A percentile compares a stretch with the other conserved stretches of the same genome.
phyloP scores from a whole-genome alignment of 164 flowering plant species.

The Dillenia suffruticosa region DNA sequence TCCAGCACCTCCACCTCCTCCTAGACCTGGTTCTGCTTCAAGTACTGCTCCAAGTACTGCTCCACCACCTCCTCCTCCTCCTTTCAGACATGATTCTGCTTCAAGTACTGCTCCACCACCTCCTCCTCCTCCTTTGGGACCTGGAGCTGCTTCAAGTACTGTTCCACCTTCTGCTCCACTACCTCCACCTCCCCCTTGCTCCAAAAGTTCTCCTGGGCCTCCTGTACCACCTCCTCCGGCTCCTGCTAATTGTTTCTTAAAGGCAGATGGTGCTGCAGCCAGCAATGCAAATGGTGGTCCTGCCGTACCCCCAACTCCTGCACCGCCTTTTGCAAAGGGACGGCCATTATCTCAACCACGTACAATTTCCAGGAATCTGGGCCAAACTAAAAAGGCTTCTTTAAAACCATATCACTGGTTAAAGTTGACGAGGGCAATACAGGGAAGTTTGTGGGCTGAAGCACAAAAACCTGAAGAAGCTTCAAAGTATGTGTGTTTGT shows the following conservation, averaged over 20 bases:
- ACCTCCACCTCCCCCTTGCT: conserved; percentile 34
- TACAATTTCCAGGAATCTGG: conserved; percentile 37
- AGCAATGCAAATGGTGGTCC: conserved; percentile 10
- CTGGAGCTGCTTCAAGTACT: conserved; percentile 7
- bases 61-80: conserved; percentile 42
- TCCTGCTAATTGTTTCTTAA: conserved; percentile 33
- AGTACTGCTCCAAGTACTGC: conserved; percentile 27
- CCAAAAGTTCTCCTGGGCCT: conserved; percentile 23
- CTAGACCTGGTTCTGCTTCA: background rate
- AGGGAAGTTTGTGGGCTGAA: conserved; percentile 96
- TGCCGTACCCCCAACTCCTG: conserved; percentile 39
- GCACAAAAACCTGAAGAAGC: conserved; percentile 72
- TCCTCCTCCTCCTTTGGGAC: conserved; percentile 25
- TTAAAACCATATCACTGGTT: conserved; percentile 93
- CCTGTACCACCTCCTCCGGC: conserved; percentile 58
- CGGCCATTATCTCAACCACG: conserved; percentile 33
- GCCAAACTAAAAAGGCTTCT: conserved; percentile 31
- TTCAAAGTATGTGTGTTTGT: conserved; percentile 44
- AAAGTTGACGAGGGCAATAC: conserved; percentile 77
- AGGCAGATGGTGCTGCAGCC: conserved; percentile 18
- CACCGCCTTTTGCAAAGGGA: conserved; percentile 44
- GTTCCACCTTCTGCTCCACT: conserved; percentile 16
- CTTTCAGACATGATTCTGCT: conserved; percentile 9
- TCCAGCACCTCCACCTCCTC: conserved; percentile 26
- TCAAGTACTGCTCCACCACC: conserved; percentile 16